Conservation (phyloP, 2,329 filamentous ascomycete genomes). For the Talaromyces sp. region DNA sequence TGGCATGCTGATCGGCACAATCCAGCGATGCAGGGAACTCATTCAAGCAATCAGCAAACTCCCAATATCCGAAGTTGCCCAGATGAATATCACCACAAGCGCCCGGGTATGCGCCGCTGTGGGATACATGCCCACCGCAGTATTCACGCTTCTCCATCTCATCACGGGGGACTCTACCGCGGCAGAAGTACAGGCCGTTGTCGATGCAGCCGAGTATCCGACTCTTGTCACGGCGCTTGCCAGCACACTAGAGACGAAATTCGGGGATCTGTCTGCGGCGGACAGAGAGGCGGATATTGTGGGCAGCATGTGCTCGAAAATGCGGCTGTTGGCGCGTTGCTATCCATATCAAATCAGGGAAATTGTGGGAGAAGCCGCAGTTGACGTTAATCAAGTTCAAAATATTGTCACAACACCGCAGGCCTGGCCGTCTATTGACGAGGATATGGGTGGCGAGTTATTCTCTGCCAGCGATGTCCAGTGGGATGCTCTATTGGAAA, state of each 20-base stretch:
- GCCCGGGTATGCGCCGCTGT: conserved; percentile 15
- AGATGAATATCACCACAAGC: conserved; percentile 13
- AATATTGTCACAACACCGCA: not conserved
- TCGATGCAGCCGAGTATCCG: conserved; percentile 15
- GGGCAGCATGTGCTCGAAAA: conserved; percentile 19
- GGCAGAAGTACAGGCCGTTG: conserved; percentile 12
- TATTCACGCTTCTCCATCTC: conserved; percentile 13
- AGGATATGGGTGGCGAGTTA: conserved; percentile 11
- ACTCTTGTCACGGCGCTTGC: conserved; percentile 14
- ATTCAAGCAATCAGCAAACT: conserved; percentile 12
- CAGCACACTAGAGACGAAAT: conserved; percentile 11
- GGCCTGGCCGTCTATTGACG: not conserved
- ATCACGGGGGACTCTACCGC: not conserved
- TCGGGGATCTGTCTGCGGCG: conserved; percentile 13
- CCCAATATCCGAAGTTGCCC: conserved; percentile 10
- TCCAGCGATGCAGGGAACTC: conserved; percentile 17
- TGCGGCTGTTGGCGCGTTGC: conserved; percentile 17
- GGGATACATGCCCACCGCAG: conserved; percentile 14
- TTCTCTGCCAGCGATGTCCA: conserved; percentile 15
- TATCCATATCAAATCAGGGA: conserved; percentile 18
- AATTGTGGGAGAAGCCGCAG: conserved; percentile 9
- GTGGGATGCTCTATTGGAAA: conserved; percentile 19
- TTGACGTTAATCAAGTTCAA: not conserved
- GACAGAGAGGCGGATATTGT: conserved; percentile 17
- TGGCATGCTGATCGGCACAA: conserved; percentile 17